These are phyloP conservation scores for Suillus variegatus DNA, from an alignment of 768 basidiomycete genomes.

Conservation along the genomic window DNA sequence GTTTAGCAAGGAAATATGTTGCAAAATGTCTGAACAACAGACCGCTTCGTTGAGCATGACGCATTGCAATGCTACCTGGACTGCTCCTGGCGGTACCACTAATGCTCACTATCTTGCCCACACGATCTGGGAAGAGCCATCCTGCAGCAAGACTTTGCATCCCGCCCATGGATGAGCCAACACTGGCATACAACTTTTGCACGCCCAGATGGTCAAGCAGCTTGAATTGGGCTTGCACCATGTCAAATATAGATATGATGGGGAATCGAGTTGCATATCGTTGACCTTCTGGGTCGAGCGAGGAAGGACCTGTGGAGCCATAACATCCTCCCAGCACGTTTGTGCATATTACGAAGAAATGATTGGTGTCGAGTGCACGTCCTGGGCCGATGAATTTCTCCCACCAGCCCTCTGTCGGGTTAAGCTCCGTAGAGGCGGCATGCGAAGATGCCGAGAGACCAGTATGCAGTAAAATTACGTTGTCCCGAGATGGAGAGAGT, in stretches of 20 bases:
- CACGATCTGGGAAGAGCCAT: slow-evolving; percentile 87
- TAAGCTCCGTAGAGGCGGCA: slow-evolving; percentile 77
- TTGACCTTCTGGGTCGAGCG: slow-evolving; percentile 63
- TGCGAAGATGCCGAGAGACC: slow-evolving; percentile 96
- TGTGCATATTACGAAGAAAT: slow-evolving; percentile 92
- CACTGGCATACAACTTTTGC: slow-evolving; percentile 85
- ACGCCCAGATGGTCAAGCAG: slow-evolving; percentile 85
- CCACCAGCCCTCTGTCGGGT: slow-evolving; percentile 94
- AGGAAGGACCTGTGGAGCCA: slow-evolving; percentile 94
- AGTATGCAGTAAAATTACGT: slow-evolving; percentile 94
- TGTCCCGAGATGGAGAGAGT: slow-evolving; percentile 74
- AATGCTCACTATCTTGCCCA: slow-evolving; percentile 90
- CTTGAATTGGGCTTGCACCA: slow-evolving; percentile 91
- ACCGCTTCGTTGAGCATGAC: slow-evolving; percentile 97
- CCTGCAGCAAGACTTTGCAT: slow-evolving; percentile 98
- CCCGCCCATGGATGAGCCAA: slow-evolving; percentile 95
- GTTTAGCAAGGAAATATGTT: slow-evolving; percentile 6
- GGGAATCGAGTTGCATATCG: slow-evolving; percentile 93
- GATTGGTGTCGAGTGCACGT: slow-evolving; percentile 88
- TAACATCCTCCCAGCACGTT: slow-evolving; percentile 98
- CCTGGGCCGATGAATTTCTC: slow-evolving; percentile 97
- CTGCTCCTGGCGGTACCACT: slow-evolving; percentile 93
- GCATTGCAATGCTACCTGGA: slow-evolving; percentile 91
- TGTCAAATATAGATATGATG: slow-evolving; percentile 91
- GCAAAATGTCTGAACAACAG: slow-evolving; percentile 25